phyloP scores from a whole-genome alignment of 129 eudicot genomes.

The carrot (Daucus carota) region DH1_v3.0 NC_030385.2:43893501-43894000 shows the following conservation, averaged over 20 bases:
- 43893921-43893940: too few relatives aligned
- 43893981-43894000: too few relatives aligned
- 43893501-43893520: neutral
- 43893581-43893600: constrained; percentile 7
- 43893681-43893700: constrained; percentile 59
- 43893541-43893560: neutral
- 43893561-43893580: constrained; percentile 8
- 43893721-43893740: constrained; percentile 77
- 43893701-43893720: constrained; percentile 84
- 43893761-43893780: neutral
- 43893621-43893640: constrained; percentile 52
- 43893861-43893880: neutral
- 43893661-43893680: constrained; percentile 70
- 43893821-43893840: neutral
- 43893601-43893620: constrained; percentile 8
- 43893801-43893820: neutral
- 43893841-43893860: neutral
- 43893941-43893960: too few relatives aligned
- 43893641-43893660: constrained; percentile 88
- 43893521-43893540: neutral
- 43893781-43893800: neutral
- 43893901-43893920: neutral
- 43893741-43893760: constrained; percentile 54
- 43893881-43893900: neutral
- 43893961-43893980: too few relatives aligned